Conservation (phyloP, 768 basidiomycete species). For the Suillus americanus region DNA sequence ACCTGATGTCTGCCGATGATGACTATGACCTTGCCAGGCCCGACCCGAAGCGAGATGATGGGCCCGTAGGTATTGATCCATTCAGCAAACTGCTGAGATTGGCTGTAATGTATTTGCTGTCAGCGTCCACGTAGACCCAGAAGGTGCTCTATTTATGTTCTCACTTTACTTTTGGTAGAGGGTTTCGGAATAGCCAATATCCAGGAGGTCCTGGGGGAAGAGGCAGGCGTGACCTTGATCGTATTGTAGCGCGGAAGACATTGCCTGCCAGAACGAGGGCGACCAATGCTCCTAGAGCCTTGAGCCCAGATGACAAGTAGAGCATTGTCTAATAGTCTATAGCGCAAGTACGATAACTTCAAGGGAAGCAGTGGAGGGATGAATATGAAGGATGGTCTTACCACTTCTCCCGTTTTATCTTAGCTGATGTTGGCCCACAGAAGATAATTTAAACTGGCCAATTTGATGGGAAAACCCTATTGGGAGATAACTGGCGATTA, state of each 20-base stretch:
- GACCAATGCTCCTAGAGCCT: slow-evolving; percentile 18
- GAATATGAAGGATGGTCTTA: not conserved
- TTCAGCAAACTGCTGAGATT: slow-evolving; percentile 46
- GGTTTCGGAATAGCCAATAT: slow-evolving; percentile 1
- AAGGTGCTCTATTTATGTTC: not conserved
- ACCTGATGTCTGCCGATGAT: slow-evolving; percentile 40
- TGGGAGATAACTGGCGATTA: not conserved
- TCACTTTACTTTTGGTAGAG: slow-evolving; percentile 16
- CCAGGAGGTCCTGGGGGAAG: slow-evolving; percentile 12
- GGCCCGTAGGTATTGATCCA: slow-evolving; percentile 64
- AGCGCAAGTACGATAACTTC: not conserved
- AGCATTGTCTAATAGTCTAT: slow-evolving; percentile 13
- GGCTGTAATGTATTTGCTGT: slow-evolving; percentile 13
- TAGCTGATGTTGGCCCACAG: not conserved
- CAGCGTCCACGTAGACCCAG: not conserved
- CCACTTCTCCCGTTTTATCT: not conserved
- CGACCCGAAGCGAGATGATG: slow-evolving; percentile 55
- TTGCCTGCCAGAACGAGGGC: slow-evolving; percentile 17
- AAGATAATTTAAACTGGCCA: not conserved
- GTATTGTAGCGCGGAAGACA: slow-evolving; percentile 13
- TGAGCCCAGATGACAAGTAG: slow-evolving; percentile 4
- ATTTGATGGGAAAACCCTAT: not conserved
- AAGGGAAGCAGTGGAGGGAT: not conserved
- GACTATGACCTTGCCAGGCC: slow-evolving; percentile 30
- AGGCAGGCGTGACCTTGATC: slow-evolving; percentile 17